These are phyloP conservation scores for Dictyostelium purpureum DNA, from an alignment of 78 protist species.

Conservation along the genomic window DNA sequence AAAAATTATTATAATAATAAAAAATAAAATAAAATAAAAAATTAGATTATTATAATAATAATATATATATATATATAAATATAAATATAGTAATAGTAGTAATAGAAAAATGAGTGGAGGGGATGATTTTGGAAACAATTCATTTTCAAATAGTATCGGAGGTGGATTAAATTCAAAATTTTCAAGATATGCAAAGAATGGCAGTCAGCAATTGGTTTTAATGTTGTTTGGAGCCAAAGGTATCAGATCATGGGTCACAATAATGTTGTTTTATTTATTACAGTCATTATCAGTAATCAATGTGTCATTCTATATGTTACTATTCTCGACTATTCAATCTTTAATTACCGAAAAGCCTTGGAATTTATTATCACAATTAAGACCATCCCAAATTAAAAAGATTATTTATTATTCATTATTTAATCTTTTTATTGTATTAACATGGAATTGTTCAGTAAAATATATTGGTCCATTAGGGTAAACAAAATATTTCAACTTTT, in stretches of 20 bases:
- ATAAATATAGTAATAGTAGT: not conserved
- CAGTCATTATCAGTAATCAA: not conserved
- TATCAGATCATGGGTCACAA: constrained; percentile 28
- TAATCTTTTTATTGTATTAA: constrained; percentile 3
- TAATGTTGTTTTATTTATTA: constrained; percentile 3
- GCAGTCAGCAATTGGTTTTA: constrained; percentile 26
- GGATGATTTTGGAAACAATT: no score
- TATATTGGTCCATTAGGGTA: constrained; percentile 77
- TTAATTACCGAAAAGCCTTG: constrained; percentile 37
- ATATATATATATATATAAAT: no score
- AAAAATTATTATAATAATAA: no score
- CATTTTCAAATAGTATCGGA: not conserved
- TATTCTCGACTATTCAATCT: not conserved
- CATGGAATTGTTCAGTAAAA: constrained; percentile 50
- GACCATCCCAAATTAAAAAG: not conserved
- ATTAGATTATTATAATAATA: no score
- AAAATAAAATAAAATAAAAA: no score
- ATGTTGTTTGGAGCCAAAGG: constrained; percentile 42
- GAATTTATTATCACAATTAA: not conserved
- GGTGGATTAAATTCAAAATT: not conserved
- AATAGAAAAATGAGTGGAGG: not conserved
- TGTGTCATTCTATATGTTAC: not conserved
- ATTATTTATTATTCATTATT: not conserved
- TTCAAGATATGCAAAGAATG: not conserved
- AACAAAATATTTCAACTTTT: not conserved